These are phyloP conservation scores for Viridothelium virens DNA, from an alignment of 495 filamentous ascomycete genomes.

Conservation along the genomic window DNA sequence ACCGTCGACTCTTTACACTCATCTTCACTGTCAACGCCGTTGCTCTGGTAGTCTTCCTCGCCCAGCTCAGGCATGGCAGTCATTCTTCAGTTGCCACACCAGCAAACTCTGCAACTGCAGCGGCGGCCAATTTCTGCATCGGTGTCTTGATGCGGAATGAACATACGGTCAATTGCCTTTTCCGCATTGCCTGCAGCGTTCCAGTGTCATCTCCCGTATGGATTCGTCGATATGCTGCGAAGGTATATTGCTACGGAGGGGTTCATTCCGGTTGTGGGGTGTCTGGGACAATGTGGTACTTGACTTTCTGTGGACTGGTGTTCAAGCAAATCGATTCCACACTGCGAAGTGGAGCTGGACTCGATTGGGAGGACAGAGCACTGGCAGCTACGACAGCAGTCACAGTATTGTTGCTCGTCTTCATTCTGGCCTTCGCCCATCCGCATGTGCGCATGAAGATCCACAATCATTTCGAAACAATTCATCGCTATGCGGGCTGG, in stretches of 20 bases:
- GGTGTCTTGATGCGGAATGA: constrained; percentile 39
- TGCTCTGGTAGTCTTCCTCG: constrained; percentile 31
- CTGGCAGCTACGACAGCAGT: constrained; percentile 15
- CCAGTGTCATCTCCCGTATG: constrained; percentile 22
- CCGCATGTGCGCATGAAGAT: constrained; percentile 46
- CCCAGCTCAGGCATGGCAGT: background rate
- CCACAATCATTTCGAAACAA: constrained; percentile 61
- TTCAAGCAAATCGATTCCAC: background rate
- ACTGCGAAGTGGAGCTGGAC: background rate
- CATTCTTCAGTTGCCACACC: constrained; percentile 35
- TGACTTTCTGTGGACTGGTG: background rate
- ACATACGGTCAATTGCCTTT: constrained; percentile 31
- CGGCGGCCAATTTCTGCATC: constrained; percentile 39
- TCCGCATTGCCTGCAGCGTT: constrained; percentile 20
- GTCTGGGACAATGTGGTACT: constrained; percentile 31
- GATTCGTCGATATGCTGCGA: constrained; percentile 24
- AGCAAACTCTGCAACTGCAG: constrained; percentile 35
- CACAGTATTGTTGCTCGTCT: constrained; percentile 29
- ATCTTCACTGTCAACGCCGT: constrained; percentile 42
- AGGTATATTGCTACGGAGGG: constrained; percentile 31
- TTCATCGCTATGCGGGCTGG: constrained; percentile 64
- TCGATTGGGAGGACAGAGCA: background rate
- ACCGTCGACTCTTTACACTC: constrained; percentile 28
- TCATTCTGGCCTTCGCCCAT: constrained; percentile 37
- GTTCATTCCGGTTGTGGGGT: constrained; percentile 27